A percentile compares a stretch with the other conserved stretches of the same genome.
phyloP scores from a whole-genome alignment of 2,329 filamentous ascomycete species.

The Calonectria hawksworthii region DNA sequence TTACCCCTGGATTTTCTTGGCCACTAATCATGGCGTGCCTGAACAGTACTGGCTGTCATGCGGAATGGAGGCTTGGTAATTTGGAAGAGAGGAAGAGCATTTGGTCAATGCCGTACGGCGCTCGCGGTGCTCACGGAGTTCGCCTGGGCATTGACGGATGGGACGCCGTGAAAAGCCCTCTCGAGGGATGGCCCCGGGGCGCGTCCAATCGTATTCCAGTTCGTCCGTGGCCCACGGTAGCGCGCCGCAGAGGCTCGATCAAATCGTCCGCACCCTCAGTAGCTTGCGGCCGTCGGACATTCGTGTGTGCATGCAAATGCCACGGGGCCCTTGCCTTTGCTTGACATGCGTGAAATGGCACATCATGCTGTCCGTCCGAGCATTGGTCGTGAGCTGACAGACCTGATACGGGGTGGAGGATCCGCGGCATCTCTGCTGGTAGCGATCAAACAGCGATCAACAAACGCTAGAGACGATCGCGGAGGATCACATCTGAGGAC shows the following conservation, averaged over 20 bases:
- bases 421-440: neutral
- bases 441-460: slow-evolving; percentile 4
- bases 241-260: neutral
- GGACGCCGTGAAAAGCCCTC: neutral
- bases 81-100: neutral
- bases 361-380: neutral
- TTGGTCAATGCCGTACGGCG: neutral
- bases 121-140: neutral
- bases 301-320: neutral
- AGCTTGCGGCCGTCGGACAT: neutral
- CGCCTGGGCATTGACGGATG: neutral
- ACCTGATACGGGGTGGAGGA: slow-evolving; percentile 1
- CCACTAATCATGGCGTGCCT: slow-evolving; percentile 8
- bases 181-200: neutral
- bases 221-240: neutral
- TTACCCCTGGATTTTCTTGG: slow-evolving; percentile 19
- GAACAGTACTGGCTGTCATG: slow-evolving; percentile 6
- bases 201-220: neutral
- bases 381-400: neutral
- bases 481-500: neutral
- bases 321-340: neutral
- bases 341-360: slow-evolving; percentile 7
- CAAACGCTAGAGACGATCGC: slow-evolving; percentile 4
- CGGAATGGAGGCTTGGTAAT: slow-evolving; percentile 2
- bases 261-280: neutral